Evolutionary conservation across 2,329 filamentous ascomycete genomes (phyloP).

Genomic region (Pyrenophora graminea): DNA sequence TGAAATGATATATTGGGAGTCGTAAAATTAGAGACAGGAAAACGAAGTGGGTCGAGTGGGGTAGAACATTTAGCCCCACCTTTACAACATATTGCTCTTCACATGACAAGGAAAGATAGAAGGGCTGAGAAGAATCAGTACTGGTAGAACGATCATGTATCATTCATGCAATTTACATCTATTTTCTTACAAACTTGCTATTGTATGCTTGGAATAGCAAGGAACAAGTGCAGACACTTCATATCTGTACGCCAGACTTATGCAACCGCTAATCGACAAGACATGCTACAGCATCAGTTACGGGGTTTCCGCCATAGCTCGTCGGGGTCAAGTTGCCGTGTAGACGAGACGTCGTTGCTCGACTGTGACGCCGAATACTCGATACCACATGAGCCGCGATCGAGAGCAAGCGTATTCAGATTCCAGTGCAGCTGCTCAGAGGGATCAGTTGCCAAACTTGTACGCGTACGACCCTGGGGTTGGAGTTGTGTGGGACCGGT

Average conservation of each 20-base stretch:
- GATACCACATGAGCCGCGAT: constrained; percentile 40
- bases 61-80: too few species aligned
- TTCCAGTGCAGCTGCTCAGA: constrained; percentile 45
- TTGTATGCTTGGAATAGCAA: background rate
- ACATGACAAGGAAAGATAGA: too few species aligned
- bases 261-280: constrained; percentile 18
- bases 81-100: too few species aligned
- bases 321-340: constrained; percentile 23
- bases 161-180: background rate
- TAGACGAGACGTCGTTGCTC: constrained; percentile 12
- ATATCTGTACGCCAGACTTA: constrained; percentile 6
- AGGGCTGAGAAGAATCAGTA: too few species aligned
- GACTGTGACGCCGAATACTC: constrained; percentile 32
- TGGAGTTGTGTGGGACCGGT: constrained; percentile 7
- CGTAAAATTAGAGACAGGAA: background rate
- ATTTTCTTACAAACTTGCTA: background rate
- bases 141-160: too few species aligned
- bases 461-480: constrained; percentile 21
- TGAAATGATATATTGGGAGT: background rate
- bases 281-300: background rate
- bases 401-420: constrained; percentile 37
- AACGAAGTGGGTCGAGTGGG: background rate
- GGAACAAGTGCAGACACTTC: background rate
- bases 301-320: constrained; percentile 35
- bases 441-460: constrained; percentile 36